phyloP scores from a whole-genome alignment of 176 grass and related monocot genomes.

The Pontederia crassipes region DNA sequence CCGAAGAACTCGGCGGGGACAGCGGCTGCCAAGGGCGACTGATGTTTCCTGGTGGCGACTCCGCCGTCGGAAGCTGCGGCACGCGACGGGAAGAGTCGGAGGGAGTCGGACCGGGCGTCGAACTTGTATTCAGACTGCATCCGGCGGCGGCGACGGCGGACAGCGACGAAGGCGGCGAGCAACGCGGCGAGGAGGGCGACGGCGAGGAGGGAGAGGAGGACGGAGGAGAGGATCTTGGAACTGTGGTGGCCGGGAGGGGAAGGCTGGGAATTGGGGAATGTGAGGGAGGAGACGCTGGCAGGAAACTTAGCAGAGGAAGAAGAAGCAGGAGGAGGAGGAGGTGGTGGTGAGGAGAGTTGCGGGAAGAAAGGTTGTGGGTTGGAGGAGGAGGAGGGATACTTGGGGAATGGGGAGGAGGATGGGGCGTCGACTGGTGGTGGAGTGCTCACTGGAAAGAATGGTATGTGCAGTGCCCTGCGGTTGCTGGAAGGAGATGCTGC shows the following conservation, averaged over 20 bases:
- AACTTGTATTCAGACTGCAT: conserved; percentile 2
- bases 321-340: too few relatives aligned
- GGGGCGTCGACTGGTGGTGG: conserved; percentile 33
- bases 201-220: conserved; percentile 63
- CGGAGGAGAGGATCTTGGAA: conserved; percentile 56
- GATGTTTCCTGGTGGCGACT: too few relatives aligned
- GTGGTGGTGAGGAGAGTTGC: not conserved
- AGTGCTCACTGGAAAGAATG: conserved; percentile 33
- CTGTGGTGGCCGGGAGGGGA: not conserved
- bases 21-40: not conserved
- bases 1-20: not conserved
- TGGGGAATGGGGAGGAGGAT: conserved; percentile 1
- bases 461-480: conserved; percentile 42
- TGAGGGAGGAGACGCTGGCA: conserved; percentile 31
- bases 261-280: conserved; percentile 35
- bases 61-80: too few relatives aligned
- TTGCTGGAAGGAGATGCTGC: not conserved
- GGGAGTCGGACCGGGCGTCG: too few relatives aligned
- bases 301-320: conserved; percentile 22
- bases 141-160: conserved; percentile 27
- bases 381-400: not conserved
- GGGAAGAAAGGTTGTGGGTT: not conserved
- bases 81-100: too few relatives aligned
- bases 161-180: conserved; percentile 44
- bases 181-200: conserved; percentile 55